Base-by-base conservation (phyloP, 2,329 filamentous ascomycete genomes). In the Onygena corvina region DNA sequence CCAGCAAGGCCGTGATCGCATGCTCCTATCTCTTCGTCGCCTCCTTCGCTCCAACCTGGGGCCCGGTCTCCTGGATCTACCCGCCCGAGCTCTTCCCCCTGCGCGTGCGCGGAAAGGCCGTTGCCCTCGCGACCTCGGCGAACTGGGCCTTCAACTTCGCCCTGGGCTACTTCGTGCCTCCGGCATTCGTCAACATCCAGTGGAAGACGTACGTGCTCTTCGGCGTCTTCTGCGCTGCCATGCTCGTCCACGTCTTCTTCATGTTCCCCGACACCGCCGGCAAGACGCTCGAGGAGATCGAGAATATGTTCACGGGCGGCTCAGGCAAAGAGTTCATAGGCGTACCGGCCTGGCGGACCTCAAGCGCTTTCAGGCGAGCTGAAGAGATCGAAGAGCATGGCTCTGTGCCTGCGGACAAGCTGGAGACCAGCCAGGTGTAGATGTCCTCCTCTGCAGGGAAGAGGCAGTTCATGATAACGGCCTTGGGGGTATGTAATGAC, bases 231-330 rank as follows among this genome's bases (percentile, higher is more conserved):
- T 84, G 83, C 61, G 73, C 73, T 1, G 71, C 73, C 4, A 83
- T 84, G 58, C 79, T 80, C 34, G 61, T 87, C 47, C 83, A 87
- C 61, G 79, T 84, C 59, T 77, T 77, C 61, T 71, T 88, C 54
- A 64, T 73, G 12, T 79, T 78, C 56, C 82, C 81, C 0, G 77
- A 86, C 65, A 87, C 83, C 0, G 77, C 79, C 33, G 83, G 83
- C 9, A 84, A 80, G 65, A 83, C 82, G 0, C 76, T 89, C 1
- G 84, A 89, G 60, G 83, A 89, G 61, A 81, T 87, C 63, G 83
- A 85, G 55, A 77, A 77, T 11, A 80, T 88, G 54, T 89, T 89
- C 61, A 66, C 61, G 25, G 60, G 64, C 9, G 64, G 64, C 14
- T 52, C 59, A 33, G 64, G 64, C 14, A 57, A 62, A 33, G 60